A percentile compares a stretch with the other conserved stretches of the same genome.
Conservation (phyloP, 2,329 filamentous ascomycete species). For the Periconia sp. region DNA sequence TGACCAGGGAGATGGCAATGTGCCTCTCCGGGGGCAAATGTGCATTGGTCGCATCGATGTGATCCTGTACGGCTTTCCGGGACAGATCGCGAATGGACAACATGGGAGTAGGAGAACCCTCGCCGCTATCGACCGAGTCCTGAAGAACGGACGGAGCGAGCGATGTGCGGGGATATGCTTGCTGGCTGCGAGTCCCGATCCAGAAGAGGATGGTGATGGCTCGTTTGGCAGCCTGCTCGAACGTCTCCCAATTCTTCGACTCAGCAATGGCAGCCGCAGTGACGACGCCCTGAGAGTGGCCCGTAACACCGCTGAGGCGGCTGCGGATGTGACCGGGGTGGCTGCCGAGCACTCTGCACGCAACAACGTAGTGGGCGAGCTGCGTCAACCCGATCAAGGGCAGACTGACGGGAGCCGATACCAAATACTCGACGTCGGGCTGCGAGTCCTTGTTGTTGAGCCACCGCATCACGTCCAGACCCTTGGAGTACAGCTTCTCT, state of each 20-base stretch:
- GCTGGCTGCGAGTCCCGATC: constrained; percentile 96
- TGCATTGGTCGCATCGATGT: constrained; percentile 96
- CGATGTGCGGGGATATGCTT: constrained; percentile 94
- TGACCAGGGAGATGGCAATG: constrained; percentile 93
- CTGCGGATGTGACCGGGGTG: constrained; percentile 88
- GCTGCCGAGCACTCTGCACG: constrained; percentile 87
- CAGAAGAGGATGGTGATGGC: constrained; percentile 95
- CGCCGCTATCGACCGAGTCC: constrained; percentile 91
- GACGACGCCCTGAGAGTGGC: constrained; percentile 95
- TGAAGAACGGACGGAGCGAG: constrained; percentile 88
- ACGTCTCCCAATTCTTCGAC: constrained; percentile 91
- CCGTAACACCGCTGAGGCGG: constrained; percentile 84
- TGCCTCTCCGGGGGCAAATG: constrained; percentile 92
- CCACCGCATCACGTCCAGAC: constrained; percentile 94
- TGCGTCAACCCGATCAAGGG: constrained; percentile 96
- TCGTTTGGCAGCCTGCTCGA: constrained; percentile 77
- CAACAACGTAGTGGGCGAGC: constrained; percentile 92
- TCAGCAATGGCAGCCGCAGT: constrained; percentile 91
- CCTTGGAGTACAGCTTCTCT: constrained; percentile 96
- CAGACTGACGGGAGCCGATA: constrained; percentile 70
- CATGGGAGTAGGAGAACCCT: constrained; percentile 97
- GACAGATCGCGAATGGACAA: constrained; percentile 94
- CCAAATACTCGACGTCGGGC: constrained; percentile 83
- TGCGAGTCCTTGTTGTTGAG: constrained; percentile 87
- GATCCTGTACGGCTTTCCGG: constrained; percentile 86